Evolutionary conservation across 495 filamentous ascomycete species (phyloP).

Genomic region (Podospora sp.): DNA sequence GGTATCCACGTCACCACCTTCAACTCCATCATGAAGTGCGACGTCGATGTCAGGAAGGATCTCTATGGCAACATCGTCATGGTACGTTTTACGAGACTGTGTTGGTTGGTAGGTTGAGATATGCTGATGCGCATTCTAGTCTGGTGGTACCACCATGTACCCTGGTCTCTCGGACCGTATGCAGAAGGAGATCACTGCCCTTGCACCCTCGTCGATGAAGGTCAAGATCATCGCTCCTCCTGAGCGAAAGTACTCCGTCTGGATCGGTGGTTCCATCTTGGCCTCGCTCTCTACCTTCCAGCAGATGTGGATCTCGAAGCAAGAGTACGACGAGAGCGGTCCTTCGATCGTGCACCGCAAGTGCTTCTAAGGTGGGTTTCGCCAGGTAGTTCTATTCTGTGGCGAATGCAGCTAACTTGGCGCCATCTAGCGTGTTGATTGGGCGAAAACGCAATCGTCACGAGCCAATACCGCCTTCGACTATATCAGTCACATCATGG

Average conservation of each 20-base stretch:
- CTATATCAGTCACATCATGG: slow-evolving; percentile 39
- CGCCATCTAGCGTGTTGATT: slow-evolving; percentile 20
- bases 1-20: slow-evolving; percentile 99
- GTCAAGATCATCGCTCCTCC: slow-evolving; percentile 99
- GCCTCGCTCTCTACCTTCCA: slow-evolving; percentile 99
- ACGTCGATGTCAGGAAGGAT: slow-evolving; percentile 99
- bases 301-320: slow-evolving; percentile 99
- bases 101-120: background rate
- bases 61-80: slow-evolving; percentile 99
- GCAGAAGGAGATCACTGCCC: slow-evolving; percentile 99
- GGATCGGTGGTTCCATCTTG: slow-evolving; percentile 99
- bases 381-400: no score
- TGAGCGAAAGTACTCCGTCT: slow-evolving; percentile 98
- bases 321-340: slow-evolving; percentile 99
- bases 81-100: slow-evolving; percentile 60
- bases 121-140: slow-evolving; percentile 56
- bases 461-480: slow-evolving; percentile 39
- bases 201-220: slow-evolving; percentile 98
- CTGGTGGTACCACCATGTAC: slow-evolving; percentile 99
- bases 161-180: slow-evolving; percentile 99
- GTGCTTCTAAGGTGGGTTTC: slow-evolving; percentile 87
- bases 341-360: slow-evolving; percentile 99
- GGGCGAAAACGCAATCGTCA: slow-evolving; percentile 32
- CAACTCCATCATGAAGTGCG: slow-evolving; percentile 99
- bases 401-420: background rate